Base-by-base conservation (phyloP, 208 protist species). In the Kentomonas sorsogonicus region DNA sequence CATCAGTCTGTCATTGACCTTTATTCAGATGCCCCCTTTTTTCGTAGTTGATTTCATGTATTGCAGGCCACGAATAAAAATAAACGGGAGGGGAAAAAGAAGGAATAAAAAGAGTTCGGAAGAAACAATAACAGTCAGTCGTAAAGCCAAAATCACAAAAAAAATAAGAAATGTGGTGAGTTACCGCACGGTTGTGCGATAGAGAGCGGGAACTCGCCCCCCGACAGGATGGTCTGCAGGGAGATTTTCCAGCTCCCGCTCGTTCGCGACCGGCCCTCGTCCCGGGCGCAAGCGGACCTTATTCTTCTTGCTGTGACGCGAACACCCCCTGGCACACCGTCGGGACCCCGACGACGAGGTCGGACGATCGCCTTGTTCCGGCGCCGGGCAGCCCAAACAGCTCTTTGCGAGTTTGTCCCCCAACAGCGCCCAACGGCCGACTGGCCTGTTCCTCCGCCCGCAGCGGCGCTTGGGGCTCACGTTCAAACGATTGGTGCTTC, bases 401-500 rank as follows among this genome's bases (percentile, higher is more conserved):
- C n/a, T n/a, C 3, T 9, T 16, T 18, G 18, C 38, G 16, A 77
- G 61, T 22, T 60, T 43, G 0, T 61, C 48, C 34, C 54, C 20
- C 20, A 69, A 31, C 16, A 36, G 20, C 57, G 46, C 25, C n/a
- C n/a, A n/a, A n/a, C n/a, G n/a, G n/a, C n/a, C n/a, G n/a, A n/a
- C n/a, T n/a, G n/a, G n/a, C n/a, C 11, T 63, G 34, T 2, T 29
- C 15, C 34, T 31, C 33, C 34, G 33, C 33, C n/a, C 13, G 34
- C 51, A 2, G 51, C 20, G 34, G 51, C n/a, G n/a, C n/a, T n/a
- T n/a, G n/a, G n/a, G 18, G 20, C 58, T 25, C 0, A 62, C 76
- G 53, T 92, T 66, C 18, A 92, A 78, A 59, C 89, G 87, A 22
- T 89, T 20, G n/a, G 89, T 36, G n/a, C n/a, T n/a, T n/a, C n/a